Evolutionary conservation across 805 yeast genomes (phyloP), one percentile per base, ranked within the genome.

Genomic region (Yarrowia sp.): DNA sequence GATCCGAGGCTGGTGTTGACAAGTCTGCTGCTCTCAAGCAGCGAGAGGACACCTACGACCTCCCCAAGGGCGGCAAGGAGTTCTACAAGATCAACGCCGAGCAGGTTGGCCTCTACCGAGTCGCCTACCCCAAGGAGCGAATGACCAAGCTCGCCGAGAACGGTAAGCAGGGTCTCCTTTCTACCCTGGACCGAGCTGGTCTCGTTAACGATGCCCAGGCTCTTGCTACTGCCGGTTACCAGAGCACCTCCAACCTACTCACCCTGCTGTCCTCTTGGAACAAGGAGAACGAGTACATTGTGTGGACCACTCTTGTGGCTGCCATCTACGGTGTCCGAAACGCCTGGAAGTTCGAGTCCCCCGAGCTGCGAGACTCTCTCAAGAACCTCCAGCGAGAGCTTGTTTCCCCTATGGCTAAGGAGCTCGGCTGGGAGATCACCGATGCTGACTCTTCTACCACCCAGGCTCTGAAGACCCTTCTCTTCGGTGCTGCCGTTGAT

Each of bases 401-500:
- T 72, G 85, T 88, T 67, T 77, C 83, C 50, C 81, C 82, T 38
- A 87, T 87, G 77, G 80, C 86, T 66, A 79, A 82, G 61, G 76
- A 82, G 65, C 75, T 88, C 35, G 97, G 96, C 53, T 88, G 90
- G 88, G 82, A 82, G 49, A 88, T 91, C 76, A 73, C 81, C 19
- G 82, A 80, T 12, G 70, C 78, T 36, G 91, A 86, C 72, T 82
- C 88, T 11, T 87, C 85, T 73, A 77, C 78, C 53, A 84, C 86
- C 58, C 89, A 88, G 77, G 86, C 88, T 77, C 83, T 91, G 78
- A 90, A 89, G 80, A 81, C 89, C 8, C 78, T 84, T 38, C 81
- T 91, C 76, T 79, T 79, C 68, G 70, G 71, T n/a, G 72, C 74
- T 26, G 79, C 82, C 3, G 78, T 77, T 38, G 67, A 71, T 19